Percentiles rank a stretch among this genome's conserved stretches.
Evolutionary conservation across 2,329 filamentous ascomycete genomes (phyloP).

Genomic region (Ceratocystiopsis sp.): DNA sequence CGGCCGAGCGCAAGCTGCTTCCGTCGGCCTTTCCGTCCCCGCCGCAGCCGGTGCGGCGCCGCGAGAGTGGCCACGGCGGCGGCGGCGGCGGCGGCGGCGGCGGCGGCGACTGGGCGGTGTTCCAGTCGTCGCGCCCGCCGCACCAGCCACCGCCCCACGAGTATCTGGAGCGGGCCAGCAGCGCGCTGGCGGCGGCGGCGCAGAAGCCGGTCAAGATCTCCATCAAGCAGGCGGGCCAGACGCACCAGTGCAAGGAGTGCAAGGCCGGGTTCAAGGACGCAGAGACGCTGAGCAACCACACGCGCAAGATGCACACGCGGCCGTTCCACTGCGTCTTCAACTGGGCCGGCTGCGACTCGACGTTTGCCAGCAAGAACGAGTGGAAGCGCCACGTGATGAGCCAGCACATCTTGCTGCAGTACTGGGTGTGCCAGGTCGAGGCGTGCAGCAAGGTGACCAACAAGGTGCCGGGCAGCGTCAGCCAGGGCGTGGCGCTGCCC

Average conservation of each 20-base stretch:
- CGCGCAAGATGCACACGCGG: conserved; percentile 35
- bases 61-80: no score
- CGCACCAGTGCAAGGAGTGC: conserved; percentile 20
- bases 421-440: conserved; percentile 62
- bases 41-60: no score
- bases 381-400: conserved; percentile 83
- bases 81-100: no score
- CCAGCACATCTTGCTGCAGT: conserved; percentile 61
- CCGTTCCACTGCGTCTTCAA: conserved; percentile 64
- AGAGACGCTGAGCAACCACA: conserved; percentile 28
- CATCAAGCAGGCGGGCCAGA: conserved; percentile 8
- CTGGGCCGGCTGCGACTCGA: conserved; percentile 56
- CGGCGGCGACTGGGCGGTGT: not conserved
- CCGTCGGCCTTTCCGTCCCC: no score
- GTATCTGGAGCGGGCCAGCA: not conserved
- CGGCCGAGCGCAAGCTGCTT: no score
- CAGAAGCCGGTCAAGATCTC: conserved; percentile 10
- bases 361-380: conserved; percentile 75
- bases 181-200: conserved; percentile 4
- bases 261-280: conserved; percentile 27
- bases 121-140: not conserved
- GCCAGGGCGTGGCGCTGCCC: conserved; percentile 16
- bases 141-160: conserved; percentile 1
- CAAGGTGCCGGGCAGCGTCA: conserved; percentile 4
- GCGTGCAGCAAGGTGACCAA: conserved; percentile 24